These are phyloP conservation scores for Paulownia fortunei DNA, from an alignment of 257 asterid species.

Conservation along the genomic window DNA sequence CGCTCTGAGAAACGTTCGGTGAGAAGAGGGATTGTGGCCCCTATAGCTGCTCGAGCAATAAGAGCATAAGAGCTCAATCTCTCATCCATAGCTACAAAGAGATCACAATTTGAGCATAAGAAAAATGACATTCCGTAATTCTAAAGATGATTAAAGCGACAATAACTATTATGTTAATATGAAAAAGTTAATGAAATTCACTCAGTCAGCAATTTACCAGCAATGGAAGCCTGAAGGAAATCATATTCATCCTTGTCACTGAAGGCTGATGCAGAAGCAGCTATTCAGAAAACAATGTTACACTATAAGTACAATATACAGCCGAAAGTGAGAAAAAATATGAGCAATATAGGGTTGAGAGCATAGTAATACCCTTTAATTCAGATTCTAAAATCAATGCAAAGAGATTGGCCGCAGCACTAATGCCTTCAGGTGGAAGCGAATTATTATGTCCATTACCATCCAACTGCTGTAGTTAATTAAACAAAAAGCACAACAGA, in stretches of 20 bases:
- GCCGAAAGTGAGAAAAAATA: slow-evolving; percentile 20
- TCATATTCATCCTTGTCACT: slow-evolving; percentile 67
- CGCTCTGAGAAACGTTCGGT: slow-evolving; percentile 70
- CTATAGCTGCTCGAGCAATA: slow-evolving; percentile 92
- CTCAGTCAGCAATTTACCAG: slow-evolving; percentile 51
- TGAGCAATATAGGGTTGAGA: slow-evolving; percentile 4
- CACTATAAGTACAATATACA: slow-evolving; percentile 31
- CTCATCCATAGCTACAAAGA: slow-evolving; percentile 94
- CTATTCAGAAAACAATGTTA: slow-evolving; percentile 48
- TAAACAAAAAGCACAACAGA: slow-evolving; percentile 33
- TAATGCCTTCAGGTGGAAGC: slow-evolving; percentile 83
- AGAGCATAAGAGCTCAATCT: slow-evolving; percentile 94
- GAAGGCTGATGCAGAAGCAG: slow-evolving; percentile 84
- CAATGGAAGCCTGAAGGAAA: slow-evolving; percentile 78
- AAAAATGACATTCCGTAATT: slow-evolving; percentile 19
- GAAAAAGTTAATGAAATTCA: slow-evolving; percentile 16
- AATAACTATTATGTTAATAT: slow-evolving; percentile 6
- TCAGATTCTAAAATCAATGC: slow-evolving; percentile 83
- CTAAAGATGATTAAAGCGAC: slow-evolving; percentile 23
- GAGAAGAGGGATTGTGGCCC: slow-evolving; percentile 70
- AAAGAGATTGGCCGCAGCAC: slow-evolving; percentile 84
- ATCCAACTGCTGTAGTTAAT: slow-evolving; percentile 69
- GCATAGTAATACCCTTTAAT: slow-evolving; percentile 62
- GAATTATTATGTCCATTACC: slow-evolving; percentile 48
- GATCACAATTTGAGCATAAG: slow-evolving; percentile 30